Conservation (phyloP, 257 asterid genomes). For the Solanum verrucosum region DNA sequence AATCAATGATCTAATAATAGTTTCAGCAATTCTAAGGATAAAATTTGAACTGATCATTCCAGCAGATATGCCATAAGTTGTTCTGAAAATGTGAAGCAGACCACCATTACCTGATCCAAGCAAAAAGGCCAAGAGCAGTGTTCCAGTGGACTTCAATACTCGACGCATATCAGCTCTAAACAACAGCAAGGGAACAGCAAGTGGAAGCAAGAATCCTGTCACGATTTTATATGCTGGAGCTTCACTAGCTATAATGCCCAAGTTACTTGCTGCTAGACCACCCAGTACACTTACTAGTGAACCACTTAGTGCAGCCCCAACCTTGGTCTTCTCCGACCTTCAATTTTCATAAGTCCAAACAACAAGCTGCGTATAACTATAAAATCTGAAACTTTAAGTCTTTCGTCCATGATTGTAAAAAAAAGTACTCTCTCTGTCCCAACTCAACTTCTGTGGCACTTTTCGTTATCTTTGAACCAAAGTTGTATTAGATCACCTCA, state of each 20-base stretch:
- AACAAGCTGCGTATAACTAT: background rate
- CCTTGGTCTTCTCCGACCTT: slow-evolving; percentile 88
- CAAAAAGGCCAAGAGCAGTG: slow-evolving; percentile 71
- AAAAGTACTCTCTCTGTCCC: background rate
- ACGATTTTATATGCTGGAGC: slow-evolving; percentile 80
- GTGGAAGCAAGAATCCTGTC: slow-evolving; percentile 57
- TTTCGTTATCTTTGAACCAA: background rate
- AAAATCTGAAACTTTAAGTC: background rate
- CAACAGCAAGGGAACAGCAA: slow-evolving; percentile 83
- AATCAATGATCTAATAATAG: background rate
- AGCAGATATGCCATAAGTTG: background rate
- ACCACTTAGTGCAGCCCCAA: slow-evolving; percentile 86
- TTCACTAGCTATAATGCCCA: slow-evolving; percentile 66
- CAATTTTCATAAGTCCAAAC: background rate
- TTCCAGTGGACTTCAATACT: slow-evolving; percentile 68
- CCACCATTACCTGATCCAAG: slow-evolving; percentile 74
- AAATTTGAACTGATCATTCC: background rate
- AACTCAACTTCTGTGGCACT: background rate
- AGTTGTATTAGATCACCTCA: background rate
- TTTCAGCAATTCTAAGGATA: background rate
- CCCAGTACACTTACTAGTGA: slow-evolving; percentile 71
- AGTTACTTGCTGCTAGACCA: slow-evolving; percentile 79
- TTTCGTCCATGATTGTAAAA: background rate
- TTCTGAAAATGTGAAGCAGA: background rate
- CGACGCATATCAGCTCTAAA: slow-evolving; percentile 87